Evolutionary conservation across 2,329 filamentous ascomycete genomes (phyloP).

Genomic region (Whalleya microplaca): DNA sequence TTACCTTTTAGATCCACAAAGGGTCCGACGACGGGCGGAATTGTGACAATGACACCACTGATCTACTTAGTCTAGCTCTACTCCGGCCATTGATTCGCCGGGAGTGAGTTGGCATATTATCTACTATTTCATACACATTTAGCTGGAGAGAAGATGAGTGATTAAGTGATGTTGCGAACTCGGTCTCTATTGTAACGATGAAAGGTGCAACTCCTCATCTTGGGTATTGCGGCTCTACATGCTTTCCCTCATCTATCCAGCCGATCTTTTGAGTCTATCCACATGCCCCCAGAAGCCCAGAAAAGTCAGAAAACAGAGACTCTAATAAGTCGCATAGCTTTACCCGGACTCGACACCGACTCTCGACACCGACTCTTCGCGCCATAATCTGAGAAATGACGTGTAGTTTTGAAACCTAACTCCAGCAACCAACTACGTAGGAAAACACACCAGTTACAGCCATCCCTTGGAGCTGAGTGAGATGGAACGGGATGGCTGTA

Average conservation of each 20-base stretch:
- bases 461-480: constrained; percentile 12
- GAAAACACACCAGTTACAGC: constrained; percentile 21
- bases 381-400: constrained; percentile 25
- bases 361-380: constrained; percentile 26
- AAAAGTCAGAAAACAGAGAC: constrained; percentile 3
- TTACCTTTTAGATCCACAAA: constrained; percentile 13
- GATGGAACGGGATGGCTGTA: constrained; percentile 13
- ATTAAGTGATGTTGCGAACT: constrained; percentile 11
- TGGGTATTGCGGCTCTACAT: constrained; percentile 28
- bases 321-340: constrained; percentile 11
- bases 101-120: background rate
- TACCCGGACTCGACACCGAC: constrained; percentile 21
- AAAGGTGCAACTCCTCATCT: constrained; percentile 13
- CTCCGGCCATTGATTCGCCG: constrained; percentile 15
- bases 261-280: constrained; percentile 24
- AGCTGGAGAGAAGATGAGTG: constrained; percentile 6
- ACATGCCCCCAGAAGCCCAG: constrained; percentile 16
- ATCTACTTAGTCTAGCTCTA: constrained; percentile 13
- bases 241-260: constrained; percentile 17
- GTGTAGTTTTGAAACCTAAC: constrained; percentile 19
- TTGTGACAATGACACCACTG: constrained; percentile 14
- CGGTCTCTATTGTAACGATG: constrained; percentile 14
- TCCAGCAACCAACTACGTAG: constrained; percentile 4
- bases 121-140: background rate
- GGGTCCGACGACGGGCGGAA: constrained; percentile 18